Percentiles rank a stretch among this genome's conserved stretches.
Evolutionary conservation across 768 basidiomycete species (phyloP).

Genomic region (Rubroboletus satanas): DNA sequence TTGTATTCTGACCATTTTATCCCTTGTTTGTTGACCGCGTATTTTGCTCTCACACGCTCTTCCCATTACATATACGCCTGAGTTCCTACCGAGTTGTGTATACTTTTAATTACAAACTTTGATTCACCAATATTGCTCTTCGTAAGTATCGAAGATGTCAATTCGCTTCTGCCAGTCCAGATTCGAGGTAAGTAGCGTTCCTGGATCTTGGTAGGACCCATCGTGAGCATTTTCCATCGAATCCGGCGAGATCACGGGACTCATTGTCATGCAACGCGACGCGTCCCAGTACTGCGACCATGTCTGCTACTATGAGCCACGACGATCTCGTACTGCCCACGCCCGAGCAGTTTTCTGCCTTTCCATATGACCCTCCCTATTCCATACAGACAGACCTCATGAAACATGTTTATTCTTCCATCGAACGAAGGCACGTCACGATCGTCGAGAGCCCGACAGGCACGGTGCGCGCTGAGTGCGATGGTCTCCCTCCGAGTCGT

Average conservation of each 20-base stretch:
- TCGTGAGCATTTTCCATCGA: neutral
- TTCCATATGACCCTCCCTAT: conserved; percentile 84
- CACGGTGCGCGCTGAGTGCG: conserved; percentile 49
- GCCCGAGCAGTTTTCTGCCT: conserved; percentile 66
- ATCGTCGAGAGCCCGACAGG: conserved; percentile 90
- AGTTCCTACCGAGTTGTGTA: conserved; percentile 23
- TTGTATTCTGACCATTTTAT: conserved; percentile 23
- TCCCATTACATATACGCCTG: conserved; percentile 22
- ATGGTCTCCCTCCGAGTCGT: neutral
- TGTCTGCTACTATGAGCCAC: conserved; percentile 9
- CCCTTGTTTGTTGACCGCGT: conserved; percentile 14
- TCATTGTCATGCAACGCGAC: neutral
- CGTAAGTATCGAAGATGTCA: conserved; percentile 5
- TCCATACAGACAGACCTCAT: conserved; percentile 83
- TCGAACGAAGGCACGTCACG: conserved; percentile 71
- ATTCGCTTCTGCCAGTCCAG: neutral
- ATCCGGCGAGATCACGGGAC: conserved; percentile 10
- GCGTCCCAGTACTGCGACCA: conserved; percentile 2
- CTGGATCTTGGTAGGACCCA: conserved; percentile 5
- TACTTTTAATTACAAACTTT: conserved; percentile 26
- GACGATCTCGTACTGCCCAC: conserved; percentile 45
- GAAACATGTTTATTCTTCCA: conserved; percentile 77
- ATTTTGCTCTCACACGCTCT: conserved; percentile 19
- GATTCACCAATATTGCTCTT: conserved; percentile 3
- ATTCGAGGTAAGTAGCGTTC: conserved; percentile 1